Conservation (phyloP, 768 basidiomycete genomes). For the Myochromella boudieri region DNA sequence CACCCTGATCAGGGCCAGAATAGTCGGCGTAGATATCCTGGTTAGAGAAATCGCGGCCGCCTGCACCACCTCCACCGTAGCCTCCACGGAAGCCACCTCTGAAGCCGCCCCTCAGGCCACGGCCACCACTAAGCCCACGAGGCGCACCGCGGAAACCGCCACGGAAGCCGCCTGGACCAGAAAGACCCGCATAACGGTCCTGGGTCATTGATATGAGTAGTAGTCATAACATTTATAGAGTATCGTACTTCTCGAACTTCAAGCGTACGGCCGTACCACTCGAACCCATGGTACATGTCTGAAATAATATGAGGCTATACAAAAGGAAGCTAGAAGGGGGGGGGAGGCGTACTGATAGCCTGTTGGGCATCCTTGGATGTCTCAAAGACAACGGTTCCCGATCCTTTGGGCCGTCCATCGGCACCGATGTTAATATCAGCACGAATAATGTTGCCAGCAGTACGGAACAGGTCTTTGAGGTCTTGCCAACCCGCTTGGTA, state of each 20-base stretch:
- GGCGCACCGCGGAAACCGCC: constrained; percentile 46
- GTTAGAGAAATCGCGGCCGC: constrained; percentile 78
- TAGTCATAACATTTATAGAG: background rate
- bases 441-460: constrained; percentile 91
- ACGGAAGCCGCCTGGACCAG: constrained; percentile 65
- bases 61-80: constrained; percentile 50
- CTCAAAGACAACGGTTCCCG: constrained; percentile 96
- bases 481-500: constrained; percentile 99
- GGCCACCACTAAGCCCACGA: constrained; percentile 36
- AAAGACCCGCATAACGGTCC: constrained; percentile 88
- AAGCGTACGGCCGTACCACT: constrained; percentile 93
- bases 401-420: constrained; percentile 93
- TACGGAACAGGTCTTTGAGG: constrained; percentile 94
- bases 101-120: constrained; percentile 42
- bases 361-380: constrained; percentile 87
- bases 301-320: constrained; percentile 8
- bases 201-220: constrained; percentile 23
- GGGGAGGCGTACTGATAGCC: constrained; percentile 75
- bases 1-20: constrained; percentile 78
- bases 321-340: background rate
- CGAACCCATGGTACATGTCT: constrained; percentile 97
- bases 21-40: constrained; percentile 93
- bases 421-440: constrained; percentile 94
- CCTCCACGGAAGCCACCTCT: constrained; percentile 56
- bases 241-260: constrained; percentile 88